A percentile compares a stretch with the other conserved stretches of the same genome.
These are phyloP conservation scores for Ceratocystis eucalypticola DNA, from an alignment of 2,329 filamentous ascomycete genomes.

Conservation along the genomic window DNA sequence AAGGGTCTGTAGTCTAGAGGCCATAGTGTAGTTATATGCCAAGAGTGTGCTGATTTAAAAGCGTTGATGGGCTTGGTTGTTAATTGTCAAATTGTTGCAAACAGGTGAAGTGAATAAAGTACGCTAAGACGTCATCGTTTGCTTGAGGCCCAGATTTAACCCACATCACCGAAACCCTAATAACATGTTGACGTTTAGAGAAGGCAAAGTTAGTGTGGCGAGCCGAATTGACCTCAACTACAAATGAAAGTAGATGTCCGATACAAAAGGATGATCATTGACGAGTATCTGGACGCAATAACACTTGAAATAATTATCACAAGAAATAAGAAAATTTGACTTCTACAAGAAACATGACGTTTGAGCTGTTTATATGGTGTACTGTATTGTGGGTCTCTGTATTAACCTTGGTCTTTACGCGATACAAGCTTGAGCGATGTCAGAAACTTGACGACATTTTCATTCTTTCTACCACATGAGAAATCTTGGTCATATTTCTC, in stretches of 20 bases:
- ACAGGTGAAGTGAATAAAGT: background rate
- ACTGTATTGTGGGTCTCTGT: background rate
- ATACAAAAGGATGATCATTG: no score
- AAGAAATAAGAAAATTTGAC: background rate
- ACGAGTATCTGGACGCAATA: no score
- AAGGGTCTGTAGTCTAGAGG: slow-evolving; percentile 1
- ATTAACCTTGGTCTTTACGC: background rate
- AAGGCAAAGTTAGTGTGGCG: no score
- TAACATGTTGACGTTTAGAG: no score
- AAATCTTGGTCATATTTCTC: background rate
- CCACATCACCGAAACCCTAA: background rate
- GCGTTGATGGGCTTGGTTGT: background rate
- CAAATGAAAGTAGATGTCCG: no score
- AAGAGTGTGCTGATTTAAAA: background rate
- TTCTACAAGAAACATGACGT: background rate
- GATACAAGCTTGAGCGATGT: background rate
- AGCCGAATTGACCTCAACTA: no score
- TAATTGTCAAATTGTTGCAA: background rate
- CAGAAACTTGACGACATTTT: background rate
- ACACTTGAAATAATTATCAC: no score
- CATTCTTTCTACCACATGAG: background rate
- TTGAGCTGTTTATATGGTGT: background rate
- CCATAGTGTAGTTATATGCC: background rate
- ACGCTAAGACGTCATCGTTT: background rate
- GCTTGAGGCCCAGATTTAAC: background rate